These are phyloP conservation scores for Cordyceps cicadae DNA, from an alignment of 2,329 filamentous ascomycete genomes.

Conservation along the genomic window DNA sequence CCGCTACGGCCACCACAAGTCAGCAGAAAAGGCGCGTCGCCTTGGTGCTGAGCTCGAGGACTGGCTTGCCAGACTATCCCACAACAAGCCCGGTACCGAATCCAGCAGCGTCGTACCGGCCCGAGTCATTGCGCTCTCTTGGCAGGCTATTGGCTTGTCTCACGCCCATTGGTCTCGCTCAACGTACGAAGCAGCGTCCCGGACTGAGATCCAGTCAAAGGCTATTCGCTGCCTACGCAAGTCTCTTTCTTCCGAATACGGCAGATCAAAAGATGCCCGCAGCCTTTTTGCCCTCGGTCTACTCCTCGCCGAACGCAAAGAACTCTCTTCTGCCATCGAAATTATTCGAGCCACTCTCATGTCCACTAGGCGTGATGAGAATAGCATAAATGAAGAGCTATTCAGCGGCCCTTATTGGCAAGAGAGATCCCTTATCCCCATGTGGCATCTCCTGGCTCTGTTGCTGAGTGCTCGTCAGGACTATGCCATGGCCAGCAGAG, in stretches of 20 bases:
- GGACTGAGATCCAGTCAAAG: constrained; percentile 66
- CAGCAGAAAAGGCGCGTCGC: constrained; percentile 69
- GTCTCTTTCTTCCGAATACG: constrained; percentile 59
- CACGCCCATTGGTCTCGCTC: constrained; percentile 80
- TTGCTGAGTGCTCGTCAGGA: constrained; percentile 82
- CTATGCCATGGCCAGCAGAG: constrained; percentile 67
- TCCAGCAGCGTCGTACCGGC: constrained; percentile 43
- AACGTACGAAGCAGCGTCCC: constrained; percentile 65
- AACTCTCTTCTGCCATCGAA: constrained; percentile 72
- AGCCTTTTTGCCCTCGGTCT: constrained; percentile 73
- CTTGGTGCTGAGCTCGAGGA: constrained; percentile 64
- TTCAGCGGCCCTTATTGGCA: constrained; percentile 47
- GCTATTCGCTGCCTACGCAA: constrained; percentile 69
- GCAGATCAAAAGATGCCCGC: constrained; percentile 60
- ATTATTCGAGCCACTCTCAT: constrained; percentile 70
- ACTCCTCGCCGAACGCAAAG: constrained; percentile 80
- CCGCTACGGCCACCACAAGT: constrained; percentile 65
- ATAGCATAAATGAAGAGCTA: constrained; percentile 32
- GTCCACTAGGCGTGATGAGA: constrained; percentile 40
- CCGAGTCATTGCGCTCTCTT: constrained; percentile 58
- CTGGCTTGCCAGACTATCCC: constrained; percentile 58
- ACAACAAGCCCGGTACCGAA: constrained; percentile 20
- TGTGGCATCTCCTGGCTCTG: constrained; percentile 88
- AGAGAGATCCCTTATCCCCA: constrained; percentile 60
- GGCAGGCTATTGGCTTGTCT: constrained; percentile 77